Evolutionary conservation across 2,329 filamentous ascomycete genomes (phyloP), one percentile per base, ranked within the genome.

Genomic region (Achaetomium macrosporum): DNA sequence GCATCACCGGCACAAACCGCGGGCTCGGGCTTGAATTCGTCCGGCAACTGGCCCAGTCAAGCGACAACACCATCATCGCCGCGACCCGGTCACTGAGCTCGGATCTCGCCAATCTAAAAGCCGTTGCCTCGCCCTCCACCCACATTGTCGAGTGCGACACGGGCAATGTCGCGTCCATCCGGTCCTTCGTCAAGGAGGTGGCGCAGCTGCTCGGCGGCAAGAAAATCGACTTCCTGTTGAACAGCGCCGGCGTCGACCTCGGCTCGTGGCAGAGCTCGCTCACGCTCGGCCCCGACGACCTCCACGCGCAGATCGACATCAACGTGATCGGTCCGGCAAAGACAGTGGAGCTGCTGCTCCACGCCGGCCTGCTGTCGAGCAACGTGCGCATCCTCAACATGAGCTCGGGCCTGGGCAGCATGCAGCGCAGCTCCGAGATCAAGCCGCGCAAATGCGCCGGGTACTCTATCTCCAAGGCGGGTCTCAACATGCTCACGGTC

Each of bases 281-380:
- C 16, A 67, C 64, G 0, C 66, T 77, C 1, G 67, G 67, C 10
- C 58, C 68, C 0, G 63, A 65, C 1, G 67, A 65, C 2, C 57
- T 77, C 29, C 39, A 65, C 2, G 59, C 67, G n/a, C 70, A 75
- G 45, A 70, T 78, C 46, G 62, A 66, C 25, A 63, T 69, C 57
- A 77, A 78, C 50, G 73, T 77, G 3, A 50, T 76, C 16, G 75
- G 75, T 0, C 75, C 75, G 0, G 73, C 74, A 1, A 73, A 73
- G 52, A 66, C 70, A 7, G 67, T 74, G 0, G 66, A 75, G 59
- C 65, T 66, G 1, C 56, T 77, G 46, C 56, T 65, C 1, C 60
- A 61, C 31, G 56, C 57, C 29, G 58, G 57, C 12, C 44, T 65
- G 37, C 60, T 69, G 39, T 48, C 62, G 13, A 25, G 54, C 0